A percentile compares a stretch with the other conserved stretches of the same genome.
These are phyloP conservation scores for Discostella stelligera DNA, from an alignment of 352 stramenopile species.

Conservation along the genomic window DNA sequence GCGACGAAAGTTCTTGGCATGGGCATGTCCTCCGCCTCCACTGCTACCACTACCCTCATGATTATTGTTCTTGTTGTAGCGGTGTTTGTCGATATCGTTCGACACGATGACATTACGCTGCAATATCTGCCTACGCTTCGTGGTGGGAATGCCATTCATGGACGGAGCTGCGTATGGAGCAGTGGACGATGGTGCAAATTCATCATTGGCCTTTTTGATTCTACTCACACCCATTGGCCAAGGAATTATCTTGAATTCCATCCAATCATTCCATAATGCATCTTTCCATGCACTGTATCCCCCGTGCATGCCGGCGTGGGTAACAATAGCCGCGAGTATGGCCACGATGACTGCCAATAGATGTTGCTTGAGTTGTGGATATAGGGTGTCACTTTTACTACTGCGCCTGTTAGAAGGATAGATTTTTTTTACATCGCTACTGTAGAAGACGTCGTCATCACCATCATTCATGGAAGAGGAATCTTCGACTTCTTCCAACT, in stretches of 20 bases:
- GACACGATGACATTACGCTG: background rate
- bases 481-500: too few relatives aligned
- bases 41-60: background rate
- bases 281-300: conserved; percentile 27
- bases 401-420: too few relatives aligned
- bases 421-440: background rate
- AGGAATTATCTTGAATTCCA: background rate
- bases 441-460: background rate
- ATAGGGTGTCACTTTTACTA: too few relatives aligned
- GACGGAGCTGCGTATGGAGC: conserved; percentile 32
- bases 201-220: too few relatives aligned
- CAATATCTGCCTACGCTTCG: background rate
- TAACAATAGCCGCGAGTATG: conserved; percentile 35
- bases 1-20: conserved; percentile 11
- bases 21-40: conserved; percentile 10
- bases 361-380: conserved; percentile 33
- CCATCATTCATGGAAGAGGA: too few relatives aligned
- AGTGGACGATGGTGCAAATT: too few relatives aligned
- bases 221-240: background rate
- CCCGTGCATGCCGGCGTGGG: conserved; percentile 26
- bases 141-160: conserved; percentile 35
- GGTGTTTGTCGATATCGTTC: background rate
- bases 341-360: conserved; percentile 42
- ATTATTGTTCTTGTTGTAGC: background rate
- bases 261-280: conserved; percentile 30